Percentiles rank a stretch among this genome's conserved stretches.
These are phyloP conservation scores for Raddia guianensis DNA, from an alignment of 176 grass and related monocot species.

Conservation along the genomic window DNA sequence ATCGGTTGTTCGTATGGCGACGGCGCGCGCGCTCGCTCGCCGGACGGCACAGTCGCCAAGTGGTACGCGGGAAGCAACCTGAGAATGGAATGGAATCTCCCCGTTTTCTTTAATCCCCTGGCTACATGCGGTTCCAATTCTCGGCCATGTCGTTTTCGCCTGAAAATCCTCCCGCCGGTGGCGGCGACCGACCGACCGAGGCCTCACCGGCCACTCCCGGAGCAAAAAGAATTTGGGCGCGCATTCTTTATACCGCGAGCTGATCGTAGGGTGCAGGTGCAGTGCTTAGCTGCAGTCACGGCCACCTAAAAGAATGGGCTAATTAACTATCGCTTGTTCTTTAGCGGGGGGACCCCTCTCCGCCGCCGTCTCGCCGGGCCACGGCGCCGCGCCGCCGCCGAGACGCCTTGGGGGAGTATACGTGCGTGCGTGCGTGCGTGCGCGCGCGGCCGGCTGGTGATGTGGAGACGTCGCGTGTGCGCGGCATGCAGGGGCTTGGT, in stretches of 20 bases:
- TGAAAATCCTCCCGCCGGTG: slow-evolving; percentile 10
- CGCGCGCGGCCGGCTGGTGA: neutral
- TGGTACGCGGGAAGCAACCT: neutral
- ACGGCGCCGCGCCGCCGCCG: neutral
- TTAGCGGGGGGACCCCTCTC: slow-evolving; percentile 37
- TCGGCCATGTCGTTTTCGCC: slow-evolving; percentile 34
- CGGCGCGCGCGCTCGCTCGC: neutral
- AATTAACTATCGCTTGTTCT: neutral
- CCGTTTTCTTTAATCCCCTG: slow-evolving; percentile 29
- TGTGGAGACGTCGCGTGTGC: slow-evolving; percentile 42
- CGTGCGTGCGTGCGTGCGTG: slow-evolving; percentile 15
- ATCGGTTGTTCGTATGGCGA: neutral
- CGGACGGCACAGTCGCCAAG: neutral
- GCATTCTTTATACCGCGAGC: neutral
- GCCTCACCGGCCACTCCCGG: neutral
- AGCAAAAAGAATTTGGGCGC: slow-evolving; percentile 5
- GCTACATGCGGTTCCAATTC: slow-evolving; percentile 38
- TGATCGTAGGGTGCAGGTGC: no score
- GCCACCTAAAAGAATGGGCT: slow-evolving; percentile 37
- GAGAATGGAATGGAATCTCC: slow-evolving; percentile 49
- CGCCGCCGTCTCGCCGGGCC: slow-evolving; percentile 22
- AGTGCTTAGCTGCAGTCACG: slow-evolving; percentile 12
- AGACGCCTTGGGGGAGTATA: slow-evolving; percentile 8
- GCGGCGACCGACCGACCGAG: slow-evolving; percentile 3
- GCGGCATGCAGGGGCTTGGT: slow-evolving; percentile 3